Base-by-base conservation (phyloP, 2,329 filamentous ascomycete species). In the Hypoxylon sp. region DNA sequence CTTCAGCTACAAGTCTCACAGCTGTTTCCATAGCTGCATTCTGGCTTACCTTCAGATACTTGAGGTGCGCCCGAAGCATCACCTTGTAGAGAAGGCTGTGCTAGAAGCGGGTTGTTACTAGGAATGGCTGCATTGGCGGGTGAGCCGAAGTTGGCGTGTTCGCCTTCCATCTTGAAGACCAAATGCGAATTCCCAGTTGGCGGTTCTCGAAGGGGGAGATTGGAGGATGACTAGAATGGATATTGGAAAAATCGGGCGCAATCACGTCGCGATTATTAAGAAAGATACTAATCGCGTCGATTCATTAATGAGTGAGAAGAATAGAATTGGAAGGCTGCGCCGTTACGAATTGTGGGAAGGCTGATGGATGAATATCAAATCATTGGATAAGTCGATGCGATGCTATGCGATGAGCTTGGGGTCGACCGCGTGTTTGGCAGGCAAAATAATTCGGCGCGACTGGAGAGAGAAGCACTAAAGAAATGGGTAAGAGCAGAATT, bases 51-150 rank as follows among this genome's bases (percentile, higher is more conserved):
- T 76, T 83, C 75, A 29, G 62, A 61, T 15, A 61, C 63, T 59
- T 73, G 75, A 30, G 70, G 63, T 51, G 71, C 65, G 47, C 63
- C 60, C 55, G 63, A 57, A 40, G 67, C 58, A 20, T 82, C 78
- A 15, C 71, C 69, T 55, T 78, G 76, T 27, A 81, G 69, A 44
- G 78, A 77, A 7, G 80, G 78, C 60, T 84, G 81, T 51, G 82
- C 76, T 35, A 82, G 72, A 34, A 80, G 78, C 9, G 78, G 75
- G 64, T 83, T 85, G 66, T 75, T 78, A 55, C 75, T 74, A 27
- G 82, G 82, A 35, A 82, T 83, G 59, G 75, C 77, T 63, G 74
- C 79, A 64, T 79, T 80, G 60, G 73, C 76, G 37, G 82, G 78
- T 57, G 82, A 84, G 69, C 77, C 82, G 63, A 81, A 84, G 60